Base-by-base conservation (phyloP, 371 early-diverging fungal genomes). In the Vairimorpha necatrix region DNA sequence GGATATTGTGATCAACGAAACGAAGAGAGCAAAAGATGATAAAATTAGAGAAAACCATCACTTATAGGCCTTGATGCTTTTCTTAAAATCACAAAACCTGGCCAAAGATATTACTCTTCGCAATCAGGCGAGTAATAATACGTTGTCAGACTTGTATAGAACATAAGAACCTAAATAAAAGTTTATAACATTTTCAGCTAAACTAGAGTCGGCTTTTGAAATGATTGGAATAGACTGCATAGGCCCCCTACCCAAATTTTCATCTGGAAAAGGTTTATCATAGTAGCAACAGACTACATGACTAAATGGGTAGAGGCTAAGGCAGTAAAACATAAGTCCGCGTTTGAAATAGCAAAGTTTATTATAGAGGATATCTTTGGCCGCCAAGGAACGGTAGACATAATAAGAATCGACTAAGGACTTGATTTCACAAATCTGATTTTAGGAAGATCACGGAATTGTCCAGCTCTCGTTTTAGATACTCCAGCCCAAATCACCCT, bases 281-380 rank as follows among this genome's bases (percentile, higher is more conserved):
- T 87, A 0, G 77, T 82, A 0, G 87, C 85, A 3, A 80, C 85
- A 38, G 88, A 88, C 46, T 69, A 83, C 47, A 67, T 75, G 0
- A 85, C 86, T 0, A 76, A 77, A 47, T 87, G 86, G 86, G 77
- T 82, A 0, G 61, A 85, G 7, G 85, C 86, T 0, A 68, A n/a
- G 20, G 84, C 87, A 3, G 22, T 85, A n/a, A 74, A 70, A 2
- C 60, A 66, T 9, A 77, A 82, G 0, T 69, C 77, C 0, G 79
- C 75, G 16, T 60, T 69, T 1, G 71, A 74, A 0, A 80, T 85
- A 3, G 83, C 80, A 9, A 38, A 66, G 0, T 86, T 86, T 67
- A n/a, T 66, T 3, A 11, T 66, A 6, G 34, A 71, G 47, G 7
- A 30, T 32, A 7, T 76, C 4, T 46, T 76, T 47, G 4, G 32